Conservation (phyloP, 352 stramenopile species). For the Nothophytophthora sp. region DNA sequence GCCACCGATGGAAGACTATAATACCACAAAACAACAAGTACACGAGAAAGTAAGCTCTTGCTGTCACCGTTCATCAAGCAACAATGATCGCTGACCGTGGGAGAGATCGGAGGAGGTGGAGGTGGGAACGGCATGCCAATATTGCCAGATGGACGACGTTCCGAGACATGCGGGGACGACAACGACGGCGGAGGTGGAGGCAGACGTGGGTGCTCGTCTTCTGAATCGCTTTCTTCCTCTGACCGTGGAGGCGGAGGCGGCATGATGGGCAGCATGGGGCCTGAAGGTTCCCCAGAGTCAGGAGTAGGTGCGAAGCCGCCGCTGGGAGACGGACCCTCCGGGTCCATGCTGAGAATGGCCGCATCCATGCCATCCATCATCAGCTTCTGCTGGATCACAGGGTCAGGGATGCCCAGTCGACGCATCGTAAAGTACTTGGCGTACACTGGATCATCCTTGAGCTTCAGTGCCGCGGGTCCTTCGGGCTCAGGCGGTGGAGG, state of each 20-base stretch:
- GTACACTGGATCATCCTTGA: constrained; percentile 83
- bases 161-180: constrained; percentile 8
- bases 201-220: constrained; percentile 24
- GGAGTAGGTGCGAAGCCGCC: constrained; percentile 33
- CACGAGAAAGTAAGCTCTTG: background rate
- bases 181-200: constrained; percentile 39
- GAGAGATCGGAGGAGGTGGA: constrained; percentile 49
- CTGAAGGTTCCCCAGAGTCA: constrained; percentile 22
- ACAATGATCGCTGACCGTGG: constrained; percentile 40
- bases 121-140: constrained; percentile 57
- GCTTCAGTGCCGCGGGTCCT: constrained; percentile 57
- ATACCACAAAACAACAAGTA: constrained; percentile 23
- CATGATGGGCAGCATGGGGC: constrained; percentile 40
- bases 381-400: constrained; percentile 80
- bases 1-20: constrained; percentile 37
- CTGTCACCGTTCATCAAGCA: background rate
- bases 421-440: constrained; percentile 89
- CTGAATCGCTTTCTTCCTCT: constrained; percentile 18
- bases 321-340: constrained; percentile 73
- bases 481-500: constrained; percentile 7
- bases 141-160: constrained; percentile 32
- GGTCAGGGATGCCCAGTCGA: constrained; percentile 67
- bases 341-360: constrained; percentile 77
- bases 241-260: constrained; percentile 21
- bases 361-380: constrained; percentile 77